Evolutionary conservation across 2,329 filamentous ascomycete genomes (phyloP).

Genomic region (Aspergillus felis): DNA sequence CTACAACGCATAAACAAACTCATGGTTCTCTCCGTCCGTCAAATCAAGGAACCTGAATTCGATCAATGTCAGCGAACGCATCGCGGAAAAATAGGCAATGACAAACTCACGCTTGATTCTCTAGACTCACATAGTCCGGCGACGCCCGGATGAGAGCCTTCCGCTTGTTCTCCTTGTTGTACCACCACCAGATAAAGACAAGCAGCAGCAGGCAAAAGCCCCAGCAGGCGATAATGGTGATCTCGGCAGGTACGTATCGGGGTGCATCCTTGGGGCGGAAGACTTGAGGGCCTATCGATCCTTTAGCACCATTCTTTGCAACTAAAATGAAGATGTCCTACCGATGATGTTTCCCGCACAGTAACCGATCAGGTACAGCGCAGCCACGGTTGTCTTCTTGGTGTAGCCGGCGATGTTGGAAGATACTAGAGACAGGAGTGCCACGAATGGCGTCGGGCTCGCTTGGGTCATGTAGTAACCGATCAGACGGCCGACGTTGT

Average conservation of each 20-base stretch:
- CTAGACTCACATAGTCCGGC: conserved; percentile 57
- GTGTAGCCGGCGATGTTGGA: conserved; percentile 57
- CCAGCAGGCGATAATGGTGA: conserved; percentile 60
- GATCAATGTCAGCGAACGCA: conserved; percentile 1
- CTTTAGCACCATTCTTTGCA: neutral
- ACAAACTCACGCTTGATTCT: conserved; percentile 60
- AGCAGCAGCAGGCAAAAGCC: conserved; percentile 52
- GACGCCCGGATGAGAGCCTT: conserved; percentile 52
- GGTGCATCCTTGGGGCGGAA: conserved; percentile 56
- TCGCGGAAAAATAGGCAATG: neutral
- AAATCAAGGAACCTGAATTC: conserved; percentile 52
- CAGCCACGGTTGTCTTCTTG: conserved; percentile 52
- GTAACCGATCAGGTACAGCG: conserved; percentile 45
- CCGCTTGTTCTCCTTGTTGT: conserved; percentile 54
- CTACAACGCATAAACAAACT: conserved; percentile 56
- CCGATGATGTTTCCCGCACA: conserved; percentile 56
- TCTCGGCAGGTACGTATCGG: conserved; percentile 60
- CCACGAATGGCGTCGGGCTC: conserved; percentile 59
- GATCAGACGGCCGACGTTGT: conserved; percentile 56
- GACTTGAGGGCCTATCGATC: conserved; percentile 47
- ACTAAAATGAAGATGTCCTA: conserved; percentile 17
- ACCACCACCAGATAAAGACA: conserved; percentile 62
- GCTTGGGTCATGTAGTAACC: conserved; percentile 65
- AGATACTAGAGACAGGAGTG: conserved; percentile 59
- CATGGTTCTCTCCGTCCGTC: conserved; percentile 62